phyloP scores from a whole-genome alignment of 495 filamentous ascomycete genomes.

The Acidomyces sp. region DNA sequence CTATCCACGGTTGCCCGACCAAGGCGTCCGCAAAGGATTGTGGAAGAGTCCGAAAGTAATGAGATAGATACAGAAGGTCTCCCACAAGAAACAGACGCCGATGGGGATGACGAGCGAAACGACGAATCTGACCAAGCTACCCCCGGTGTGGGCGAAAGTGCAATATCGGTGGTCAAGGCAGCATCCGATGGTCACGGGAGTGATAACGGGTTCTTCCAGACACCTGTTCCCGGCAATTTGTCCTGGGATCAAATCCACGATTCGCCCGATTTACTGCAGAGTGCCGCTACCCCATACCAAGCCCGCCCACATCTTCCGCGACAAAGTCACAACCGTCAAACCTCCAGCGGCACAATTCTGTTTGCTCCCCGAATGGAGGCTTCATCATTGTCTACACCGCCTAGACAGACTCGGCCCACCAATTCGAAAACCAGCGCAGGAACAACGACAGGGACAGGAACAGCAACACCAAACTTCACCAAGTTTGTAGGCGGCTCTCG shows the following conservation, averaged over 20 bases:
- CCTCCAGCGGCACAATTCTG: constrained; percentile 67
- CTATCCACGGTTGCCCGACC: constrained; percentile 25
- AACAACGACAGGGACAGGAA: constrained; percentile 28
- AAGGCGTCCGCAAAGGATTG: constrained; percentile 19
- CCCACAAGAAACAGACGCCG: constrained; percentile 55
- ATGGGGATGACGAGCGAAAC: constrained; percentile 41
- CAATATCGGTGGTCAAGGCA: constrained; percentile 14
- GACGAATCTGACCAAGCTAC: constrained; percentile 10
- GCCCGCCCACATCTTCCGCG: constrained; percentile 24
- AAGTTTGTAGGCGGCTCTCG: no score
- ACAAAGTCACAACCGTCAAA: constrained; percentile 33
- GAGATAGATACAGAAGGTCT: constrained; percentile 30
- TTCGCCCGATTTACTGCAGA: constrained; percentile 1
- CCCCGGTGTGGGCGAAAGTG: constrained; percentile 13
- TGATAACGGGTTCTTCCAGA: constrained; percentile 32
- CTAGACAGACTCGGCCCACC: constrained; percentile 24
- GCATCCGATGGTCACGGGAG: constrained; percentile 23
- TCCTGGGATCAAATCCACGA: constrained; percentile 18
- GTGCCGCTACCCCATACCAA: neutral
- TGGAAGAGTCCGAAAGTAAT: constrained; percentile 26
- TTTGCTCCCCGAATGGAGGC: constrained; percentile 42
- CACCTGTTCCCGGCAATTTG: constrained; percentile 21
- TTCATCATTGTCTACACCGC: constrained; percentile 26
- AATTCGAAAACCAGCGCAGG: constrained; percentile 37
- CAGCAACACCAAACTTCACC: neutral